Conservation (phyloP, 306 rosid species). For the Cucumis sativus region Cucumber_9930_V3 NC_026658.2:24508501-24509000, state of each 20-base stretch:
- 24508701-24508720: constrained; percentile 70
- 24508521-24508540: neutral
- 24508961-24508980: constrained; percentile 78
- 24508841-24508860: constrained; percentile 71
- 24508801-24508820: constrained; percentile 92
- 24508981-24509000: constrained; percentile 80
- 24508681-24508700: constrained; percentile 25
- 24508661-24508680: constrained; percentile 11
- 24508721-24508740: constrained; percentile 89
- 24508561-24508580: neutral
- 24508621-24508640: constrained; percentile 13
- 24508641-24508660: constrained; percentile 20
- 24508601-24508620: constrained; percentile 31
- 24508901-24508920: constrained; percentile 60
- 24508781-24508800: constrained; percentile 31
- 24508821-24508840: constrained; percentile 68
- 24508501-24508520: neutral
- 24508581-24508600: constrained; percentile 34
- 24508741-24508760: constrained; percentile 57
- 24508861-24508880: constrained; percentile 43
- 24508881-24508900: constrained; percentile 57
- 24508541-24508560: neutral
- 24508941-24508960: constrained; percentile 66
- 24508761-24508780: constrained; percentile 28
- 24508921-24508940: constrained; percentile 54